Evolutionary conservation across 2,329 filamentous ascomycete genomes (phyloP).

Genomic region (Parastagonospora nodorum): DNA sequence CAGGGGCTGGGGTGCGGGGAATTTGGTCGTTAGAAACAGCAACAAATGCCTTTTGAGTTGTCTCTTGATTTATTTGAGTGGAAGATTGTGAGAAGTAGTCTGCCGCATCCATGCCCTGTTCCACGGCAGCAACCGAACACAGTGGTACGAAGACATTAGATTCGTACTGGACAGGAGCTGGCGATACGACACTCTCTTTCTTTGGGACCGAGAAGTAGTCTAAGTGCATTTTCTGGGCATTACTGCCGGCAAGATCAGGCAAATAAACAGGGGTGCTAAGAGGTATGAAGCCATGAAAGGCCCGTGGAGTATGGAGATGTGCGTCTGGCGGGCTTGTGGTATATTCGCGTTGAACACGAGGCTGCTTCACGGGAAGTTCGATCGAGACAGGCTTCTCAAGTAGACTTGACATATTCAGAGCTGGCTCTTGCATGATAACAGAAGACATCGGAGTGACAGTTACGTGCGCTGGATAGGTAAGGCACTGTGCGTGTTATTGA

Average conservation of each 20-base stretch:
- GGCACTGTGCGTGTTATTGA: background rate
- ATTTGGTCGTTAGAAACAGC: background rate
- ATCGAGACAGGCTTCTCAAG: background rate
- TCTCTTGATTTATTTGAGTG: too few species aligned
- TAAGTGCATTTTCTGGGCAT: background rate
- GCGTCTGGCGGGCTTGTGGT: background rate
- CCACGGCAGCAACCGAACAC: background rate
- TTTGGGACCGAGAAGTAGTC: constrained; percentile 1
- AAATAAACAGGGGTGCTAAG: background rate
- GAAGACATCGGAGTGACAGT: background rate
- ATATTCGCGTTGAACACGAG: background rate
- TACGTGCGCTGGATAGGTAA: too few species aligned
- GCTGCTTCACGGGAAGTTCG: background rate
- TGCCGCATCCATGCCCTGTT: background rate
- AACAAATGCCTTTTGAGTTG: background rate
- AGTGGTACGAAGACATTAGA: background rate
- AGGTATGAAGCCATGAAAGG: constrained; percentile 1
- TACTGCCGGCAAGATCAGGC: background rate
- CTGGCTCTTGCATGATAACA: background rate
- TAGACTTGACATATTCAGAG: background rate
- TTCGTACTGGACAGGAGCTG: background rate
- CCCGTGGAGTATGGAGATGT: background rate
- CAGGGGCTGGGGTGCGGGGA: background rate
- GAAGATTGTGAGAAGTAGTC: background rate
- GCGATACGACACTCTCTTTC: background rate